These are phyloP conservation scores for Colletotrichum sublineola DNA, from an alignment of 2,329 filamentous ascomycete species.

Conservation along the genomic window DNA sequence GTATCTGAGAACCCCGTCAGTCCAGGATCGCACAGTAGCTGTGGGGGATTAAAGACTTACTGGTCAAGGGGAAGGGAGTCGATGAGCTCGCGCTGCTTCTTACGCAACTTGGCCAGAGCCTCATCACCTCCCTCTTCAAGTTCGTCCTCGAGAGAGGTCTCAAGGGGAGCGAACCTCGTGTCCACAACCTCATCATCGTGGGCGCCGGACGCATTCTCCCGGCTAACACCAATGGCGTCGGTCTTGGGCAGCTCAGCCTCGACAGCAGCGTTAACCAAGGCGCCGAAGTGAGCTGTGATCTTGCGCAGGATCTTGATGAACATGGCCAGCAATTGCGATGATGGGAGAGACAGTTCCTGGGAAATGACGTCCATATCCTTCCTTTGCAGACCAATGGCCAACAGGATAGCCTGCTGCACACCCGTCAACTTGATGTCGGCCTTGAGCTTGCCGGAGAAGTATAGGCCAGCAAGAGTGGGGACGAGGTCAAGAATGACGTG, in stretches of 20 bases:
- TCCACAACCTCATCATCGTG: slow-evolving; percentile 78
- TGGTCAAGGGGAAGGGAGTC: slow-evolving; percentile 90
- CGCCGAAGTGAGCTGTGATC: slow-evolving; percentile 82
- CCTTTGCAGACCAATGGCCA: slow-evolving; percentile 91
- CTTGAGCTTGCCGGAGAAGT: slow-evolving; percentile 84
- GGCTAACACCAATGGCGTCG: slow-evolving; percentile 69
- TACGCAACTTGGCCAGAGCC: slow-evolving; percentile 76
- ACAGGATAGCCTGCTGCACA: slow-evolving; percentile 87
- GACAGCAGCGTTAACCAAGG: slow-evolving; percentile 80
- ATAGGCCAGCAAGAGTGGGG: slow-evolving; percentile 83
- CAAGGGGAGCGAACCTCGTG: slow-evolving; percentile 77
- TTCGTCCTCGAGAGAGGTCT: slow-evolving; percentile 81
- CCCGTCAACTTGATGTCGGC: slow-evolving; percentile 77
- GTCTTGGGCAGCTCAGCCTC: slow-evolving; percentile 74
- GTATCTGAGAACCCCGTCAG: slow-evolving; percentile 60
- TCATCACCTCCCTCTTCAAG: slow-evolving; percentile 86
- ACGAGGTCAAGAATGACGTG: slow-evolving; percentile 96
- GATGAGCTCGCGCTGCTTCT: slow-evolving; percentile 89
- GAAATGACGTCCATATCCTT: slow-evolving; percentile 87
- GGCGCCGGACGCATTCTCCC: slow-evolving; percentile 71
- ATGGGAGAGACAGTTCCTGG: slow-evolving; percentile 80
- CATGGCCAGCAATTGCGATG: slow-evolving; percentile 90
- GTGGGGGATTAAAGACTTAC: slow-evolving; percentile 62
- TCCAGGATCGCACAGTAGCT: slow-evolving; percentile 19
- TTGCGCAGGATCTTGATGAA: slow-evolving; percentile 97